A percentile compares a stretch with the other conserved stretches of the same genome.
Conservation (phyloP, 2,329 filamentous ascomycete genomes). For the Pseudovirgaria hyperparasitica region DNA sequence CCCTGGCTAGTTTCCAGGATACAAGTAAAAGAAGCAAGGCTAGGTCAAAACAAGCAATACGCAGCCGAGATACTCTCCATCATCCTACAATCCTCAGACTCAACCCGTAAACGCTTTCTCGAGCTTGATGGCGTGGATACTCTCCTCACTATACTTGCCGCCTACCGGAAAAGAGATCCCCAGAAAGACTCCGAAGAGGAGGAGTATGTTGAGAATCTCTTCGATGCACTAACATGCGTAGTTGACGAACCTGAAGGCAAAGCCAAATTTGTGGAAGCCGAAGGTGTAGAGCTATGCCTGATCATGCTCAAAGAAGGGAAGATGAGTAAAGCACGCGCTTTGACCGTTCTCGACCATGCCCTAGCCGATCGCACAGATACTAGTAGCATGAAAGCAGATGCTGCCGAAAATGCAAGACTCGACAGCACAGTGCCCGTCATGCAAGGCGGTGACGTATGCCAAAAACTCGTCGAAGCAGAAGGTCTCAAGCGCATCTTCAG, state of each 20-base stretch:
- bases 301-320: conserved; percentile 89
- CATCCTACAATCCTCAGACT: conserved; percentile 60
- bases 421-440: too few relatives aligned
- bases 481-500: conserved; percentile 78
- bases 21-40: conserved; percentile 51
- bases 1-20: conserved; percentile 68
- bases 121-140: conserved; percentile 60
- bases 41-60: conserved; percentile 91
- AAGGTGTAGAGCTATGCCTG: conserved; percentile 81
- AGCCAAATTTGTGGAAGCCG: conserved; percentile 69
- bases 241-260: conserved; percentile 68
- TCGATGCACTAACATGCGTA: conserved; percentile 72
- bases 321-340: conserved; percentile 61
- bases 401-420: conserved; percentile 10
- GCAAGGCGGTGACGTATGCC: conserved; percentile 52
- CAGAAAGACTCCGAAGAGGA: conserved; percentile 78
- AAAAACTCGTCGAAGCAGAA: conserved; percentile 65
- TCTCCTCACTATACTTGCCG: conserved; percentile 69
- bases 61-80: conserved; percentile 86
- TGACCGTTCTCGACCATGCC: conserved; percentile 78
- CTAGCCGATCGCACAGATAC: too few relatives aligned
- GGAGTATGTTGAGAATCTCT: conserved; percentile 89
- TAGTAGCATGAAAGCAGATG: conserved; percentile 5
- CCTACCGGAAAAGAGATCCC: conserved; percentile 78
- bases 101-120: conserved; percentile 52